phyloP scores from a whole-genome alignment of 305 asterid species.

The Fraxinus greggii region DNA sequence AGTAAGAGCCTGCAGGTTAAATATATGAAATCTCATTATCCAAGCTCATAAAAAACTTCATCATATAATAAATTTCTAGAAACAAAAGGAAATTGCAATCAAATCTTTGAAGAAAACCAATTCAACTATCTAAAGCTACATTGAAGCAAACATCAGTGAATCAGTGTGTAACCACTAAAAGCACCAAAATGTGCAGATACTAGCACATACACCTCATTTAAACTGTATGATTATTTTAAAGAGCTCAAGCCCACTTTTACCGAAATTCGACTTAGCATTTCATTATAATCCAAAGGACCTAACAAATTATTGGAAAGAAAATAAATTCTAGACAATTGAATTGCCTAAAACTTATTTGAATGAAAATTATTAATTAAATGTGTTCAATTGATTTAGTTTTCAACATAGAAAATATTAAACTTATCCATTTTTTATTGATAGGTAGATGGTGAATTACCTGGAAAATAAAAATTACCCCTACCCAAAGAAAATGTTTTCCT shows the following conservation, averaged over 20 bases:
- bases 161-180: constrained; percentile 8
- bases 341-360: background rate
- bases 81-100: background rate
- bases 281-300: background rate
- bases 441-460: background rate
- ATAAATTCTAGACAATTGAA: background rate
- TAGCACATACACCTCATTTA: background rate
- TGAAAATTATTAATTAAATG: background rate
- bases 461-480: background rate
- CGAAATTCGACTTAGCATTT: background rate
- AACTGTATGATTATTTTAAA: background rate
- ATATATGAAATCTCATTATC: background rate
- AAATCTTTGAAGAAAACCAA: background rate
- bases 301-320: background rate
- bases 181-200: background rate
- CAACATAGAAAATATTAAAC: background rate
- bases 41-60: background rate
- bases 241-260: constrained; percentile 5
- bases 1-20: constrained; percentile 62
- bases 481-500: background rate
- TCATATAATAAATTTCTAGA: background rate
- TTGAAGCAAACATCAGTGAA: constrained; percentile 12
- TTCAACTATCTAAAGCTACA: background rate
- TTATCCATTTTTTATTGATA: background rate
- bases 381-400: background rate